Conservation (phyloP, 2,329 filamentous ascomycete species). For the Colletotrichum lindemuthianum region DNA sequence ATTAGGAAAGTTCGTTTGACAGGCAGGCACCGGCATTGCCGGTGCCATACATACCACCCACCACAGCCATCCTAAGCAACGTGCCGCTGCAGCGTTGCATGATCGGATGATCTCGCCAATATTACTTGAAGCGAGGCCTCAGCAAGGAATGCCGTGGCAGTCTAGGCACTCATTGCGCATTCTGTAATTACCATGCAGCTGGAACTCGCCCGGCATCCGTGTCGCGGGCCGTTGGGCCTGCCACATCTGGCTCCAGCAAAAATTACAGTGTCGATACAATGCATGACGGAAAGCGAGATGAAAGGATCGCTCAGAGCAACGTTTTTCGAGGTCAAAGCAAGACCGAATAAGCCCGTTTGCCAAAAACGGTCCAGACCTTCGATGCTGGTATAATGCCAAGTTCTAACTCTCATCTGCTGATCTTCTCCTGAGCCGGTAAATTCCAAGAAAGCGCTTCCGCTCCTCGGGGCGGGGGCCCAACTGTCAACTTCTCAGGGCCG, state of each 20-base stretch:
- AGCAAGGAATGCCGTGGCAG: constrained; percentile 6
- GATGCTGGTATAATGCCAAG: constrained; percentile 1
- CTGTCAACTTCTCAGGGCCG: constrained; percentile 11
- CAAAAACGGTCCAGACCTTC: constrained; percentile 11
- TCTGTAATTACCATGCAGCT: constrained; percentile 25
- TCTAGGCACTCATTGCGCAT: constrained; percentile 16
- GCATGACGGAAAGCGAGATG: constrained; percentile 33
- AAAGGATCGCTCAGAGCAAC: constrained; percentile 29
- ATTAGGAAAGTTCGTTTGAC: constrained; percentile 10
- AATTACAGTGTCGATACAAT: constrained; percentile 15
- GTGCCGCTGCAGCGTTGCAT: constrained; percentile 28
- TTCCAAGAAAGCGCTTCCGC: background rate
- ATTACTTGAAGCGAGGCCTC: constrained; percentile 2
- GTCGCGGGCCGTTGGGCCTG: constrained; percentile 26
- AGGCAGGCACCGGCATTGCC: constrained; percentile 12
- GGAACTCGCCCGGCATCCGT: constrained; percentile 30
- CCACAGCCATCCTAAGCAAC: background rate
- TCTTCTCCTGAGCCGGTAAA: constrained; percentile 13
- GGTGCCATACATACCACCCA: background rate
- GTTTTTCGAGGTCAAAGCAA: constrained; percentile 8
- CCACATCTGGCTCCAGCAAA: constrained; percentile 22
- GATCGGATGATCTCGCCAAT: constrained; percentile 30
- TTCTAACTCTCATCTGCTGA: constrained; percentile 12
- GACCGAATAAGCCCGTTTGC: constrained; percentile 2
- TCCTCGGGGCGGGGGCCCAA: constrained; percentile 11